phyloP scores from a whole-genome alignment of 1,139 yeast species.

The Suhomyces chickasaworum region DNA sequence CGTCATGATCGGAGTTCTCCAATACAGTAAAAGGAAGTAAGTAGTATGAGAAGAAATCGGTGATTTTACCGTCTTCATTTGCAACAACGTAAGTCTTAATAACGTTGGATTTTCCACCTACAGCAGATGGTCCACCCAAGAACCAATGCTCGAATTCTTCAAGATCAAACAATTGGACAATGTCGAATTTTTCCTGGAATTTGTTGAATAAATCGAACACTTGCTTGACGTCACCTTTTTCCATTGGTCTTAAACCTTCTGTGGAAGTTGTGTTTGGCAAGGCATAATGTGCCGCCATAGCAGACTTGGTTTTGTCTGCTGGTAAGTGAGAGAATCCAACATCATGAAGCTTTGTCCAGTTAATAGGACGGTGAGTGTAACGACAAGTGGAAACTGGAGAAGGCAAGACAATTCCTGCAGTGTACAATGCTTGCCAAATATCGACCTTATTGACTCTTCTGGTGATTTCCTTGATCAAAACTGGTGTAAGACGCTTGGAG shows the following conservation, averaged over 20 bases:
- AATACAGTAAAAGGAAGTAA: conserved; percentile 85
- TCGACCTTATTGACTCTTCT: conserved; percentile 82
- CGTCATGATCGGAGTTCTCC: conserved; percentile 63
- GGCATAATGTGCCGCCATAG: conserved; percentile 80
- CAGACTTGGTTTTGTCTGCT: conserved; percentile 68
- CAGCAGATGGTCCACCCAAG: conserved; percentile 52
- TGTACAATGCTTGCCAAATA: conserved; percentile 95
- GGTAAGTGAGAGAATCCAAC: conserved; percentile 89
- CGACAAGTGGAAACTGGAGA: conserved; percentile 90
- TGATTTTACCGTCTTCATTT: conserved; percentile 60
- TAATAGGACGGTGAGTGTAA: conserved; percentile 90
- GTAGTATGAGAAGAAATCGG: conserved; percentile 90
- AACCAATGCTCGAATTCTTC: conserved; percentile 87
- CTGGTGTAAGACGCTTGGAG: conserved; percentile 92
- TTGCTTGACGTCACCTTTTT: conserved; percentile 59
- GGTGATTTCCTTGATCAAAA: conserved; percentile 89
- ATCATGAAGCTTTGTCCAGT: conserved; percentile 87
- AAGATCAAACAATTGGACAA: conserved; percentile 66
- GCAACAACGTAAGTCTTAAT: conserved; percentile 82
- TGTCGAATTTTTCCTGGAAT: conserved; percentile 70
- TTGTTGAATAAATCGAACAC: conserved; percentile 59
- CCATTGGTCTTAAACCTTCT: conserved; percentile 67
- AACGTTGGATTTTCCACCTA: conserved; percentile 45
- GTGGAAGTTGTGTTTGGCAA: conserved; percentile 62
- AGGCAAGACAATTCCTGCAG: conserved; percentile 91